Evolutionary conservation across 2,329 filamentous ascomycete genomes (phyloP).

Genomic region (Xylariaceae sp.): DNA sequence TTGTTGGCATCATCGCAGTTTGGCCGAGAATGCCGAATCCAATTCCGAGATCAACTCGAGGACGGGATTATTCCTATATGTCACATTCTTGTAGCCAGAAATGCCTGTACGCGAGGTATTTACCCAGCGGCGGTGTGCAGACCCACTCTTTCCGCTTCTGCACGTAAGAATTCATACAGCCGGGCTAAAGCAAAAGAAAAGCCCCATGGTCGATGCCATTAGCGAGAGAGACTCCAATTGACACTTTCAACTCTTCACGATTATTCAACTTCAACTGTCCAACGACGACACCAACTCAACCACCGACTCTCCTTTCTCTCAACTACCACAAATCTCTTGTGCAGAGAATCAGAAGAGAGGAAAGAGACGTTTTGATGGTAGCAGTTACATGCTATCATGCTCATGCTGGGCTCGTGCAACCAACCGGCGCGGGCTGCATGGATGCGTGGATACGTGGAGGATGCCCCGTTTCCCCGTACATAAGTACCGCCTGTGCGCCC

Average conservation of each 20-base stretch:
- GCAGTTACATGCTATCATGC: background rate
- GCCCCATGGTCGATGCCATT: background rate
- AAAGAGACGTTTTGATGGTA: background rate
- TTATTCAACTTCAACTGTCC: no score
- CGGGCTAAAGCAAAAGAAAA: background rate
- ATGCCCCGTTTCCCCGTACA: slow-evolving; percentile 6
- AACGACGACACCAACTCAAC: no score
- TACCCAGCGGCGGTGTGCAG: background rate
- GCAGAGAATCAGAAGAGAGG: no score
- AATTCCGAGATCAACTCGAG: no score
- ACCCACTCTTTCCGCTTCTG: background rate
- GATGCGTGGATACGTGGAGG: slow-evolving; percentile 11
- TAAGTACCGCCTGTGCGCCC: slow-evolving; percentile 15
- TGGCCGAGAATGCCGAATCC: no score
- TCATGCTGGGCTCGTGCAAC: background rate
- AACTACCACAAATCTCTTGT: no score
- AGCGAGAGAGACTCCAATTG: background rate
- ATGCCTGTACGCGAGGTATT: background rate
- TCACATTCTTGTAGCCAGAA: background rate
- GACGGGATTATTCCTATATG: background rate
- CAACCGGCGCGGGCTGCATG: slow-evolving; percentile 14
- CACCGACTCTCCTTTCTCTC: no score
- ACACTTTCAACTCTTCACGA: no score
- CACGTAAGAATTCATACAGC: background rate
- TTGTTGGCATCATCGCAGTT: no score